Evolutionary conservation across 2,329 filamentous ascomycete species (phyloP), one percentile per base, ranked within the genome.

Genomic region (Aspergillus ibericus): DNA sequence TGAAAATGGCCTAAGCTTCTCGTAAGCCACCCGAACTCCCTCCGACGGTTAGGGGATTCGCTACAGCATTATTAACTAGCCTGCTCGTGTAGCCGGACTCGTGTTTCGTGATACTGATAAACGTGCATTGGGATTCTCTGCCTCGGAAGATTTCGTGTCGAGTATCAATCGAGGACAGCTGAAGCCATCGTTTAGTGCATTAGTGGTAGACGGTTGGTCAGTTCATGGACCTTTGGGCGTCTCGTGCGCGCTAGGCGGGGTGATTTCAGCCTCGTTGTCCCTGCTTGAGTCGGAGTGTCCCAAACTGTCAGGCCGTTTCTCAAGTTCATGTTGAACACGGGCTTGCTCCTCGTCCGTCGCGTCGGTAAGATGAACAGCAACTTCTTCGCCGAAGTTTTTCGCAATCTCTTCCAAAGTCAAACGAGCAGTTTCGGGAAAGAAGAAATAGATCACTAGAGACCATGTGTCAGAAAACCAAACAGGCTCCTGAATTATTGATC

Each of bases 341-440:
- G 63, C 64, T 22, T 69, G 71, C 59, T 77, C 72, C 40, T 76
- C 74, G 13, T 79, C 79, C 0, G 75, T 76, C 0, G 76, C 74
- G 61, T 80, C 76, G 4, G 75, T 79, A 6, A 81, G 65, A 46
- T 79, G 71, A 4, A 82, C 76, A 0, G 79, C 79, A 6, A 82
- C 79, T 22, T 83, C 80, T 51, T 83, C 81, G 6, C 81, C 81
- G 55, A 83, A 81, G 52, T 76, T 76, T 55, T 74, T 67, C 13
- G 72, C 75, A 22, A 82, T 77, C 60, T 81, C 79, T 58, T 82
- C 80, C 9, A 81, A 66, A 0, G 77, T 77, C 40, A 80, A 66
- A 12, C 70, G 69, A 3, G 76, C 76, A 3, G 77, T 79, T 60
- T 79, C 77, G 1, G 77, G 77, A 63, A 70, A 79, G 67, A 74